phyloP scores from a whole-genome alignment of 148 eudicot genomes.

The Cornus kousa region DNA sequence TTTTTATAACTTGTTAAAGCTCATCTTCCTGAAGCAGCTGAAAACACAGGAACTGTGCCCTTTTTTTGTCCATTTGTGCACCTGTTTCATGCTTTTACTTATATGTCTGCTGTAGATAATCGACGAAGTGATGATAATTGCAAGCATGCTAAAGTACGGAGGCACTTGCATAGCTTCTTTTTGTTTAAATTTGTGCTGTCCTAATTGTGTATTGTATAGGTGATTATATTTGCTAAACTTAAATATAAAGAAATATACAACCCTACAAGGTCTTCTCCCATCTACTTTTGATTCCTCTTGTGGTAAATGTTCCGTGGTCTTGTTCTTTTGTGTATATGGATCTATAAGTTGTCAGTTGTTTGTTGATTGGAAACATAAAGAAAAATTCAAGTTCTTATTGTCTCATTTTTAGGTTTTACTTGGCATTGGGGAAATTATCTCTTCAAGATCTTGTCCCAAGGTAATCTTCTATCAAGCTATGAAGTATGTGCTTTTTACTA shows the following conservation, averaged over 20 bases:
- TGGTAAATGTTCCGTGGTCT: background rate
- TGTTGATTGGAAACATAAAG: conserved; percentile 1
- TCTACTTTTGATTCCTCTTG: background rate
- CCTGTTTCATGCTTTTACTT: background rate
- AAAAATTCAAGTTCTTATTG: background rate
- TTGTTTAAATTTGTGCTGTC: background rate
- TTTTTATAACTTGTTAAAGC: background rate
- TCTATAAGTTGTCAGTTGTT: background rate
- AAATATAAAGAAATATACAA: background rate
- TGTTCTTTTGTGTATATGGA: background rate
- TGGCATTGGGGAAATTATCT: conserved; percentile 82
- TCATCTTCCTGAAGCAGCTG: background rate
- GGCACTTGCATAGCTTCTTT: background rate
- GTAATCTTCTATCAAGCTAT: conserved; percentile 29
- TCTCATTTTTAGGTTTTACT: conserved; percentile 58
- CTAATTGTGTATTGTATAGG: background rate
- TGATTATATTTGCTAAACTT: background rate
- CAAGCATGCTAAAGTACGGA: background rate
- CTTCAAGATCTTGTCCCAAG: conserved; percentile 86
- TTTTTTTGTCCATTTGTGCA: background rate
- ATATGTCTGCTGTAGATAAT: background rate
- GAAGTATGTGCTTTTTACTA: background rate
- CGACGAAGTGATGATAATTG: background rate
- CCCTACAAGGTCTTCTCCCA: background rate
- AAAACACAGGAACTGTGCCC: background rate